Conservation (phyloP, 208 protist species). For the Jaenimonas drosophilae region DNA sequence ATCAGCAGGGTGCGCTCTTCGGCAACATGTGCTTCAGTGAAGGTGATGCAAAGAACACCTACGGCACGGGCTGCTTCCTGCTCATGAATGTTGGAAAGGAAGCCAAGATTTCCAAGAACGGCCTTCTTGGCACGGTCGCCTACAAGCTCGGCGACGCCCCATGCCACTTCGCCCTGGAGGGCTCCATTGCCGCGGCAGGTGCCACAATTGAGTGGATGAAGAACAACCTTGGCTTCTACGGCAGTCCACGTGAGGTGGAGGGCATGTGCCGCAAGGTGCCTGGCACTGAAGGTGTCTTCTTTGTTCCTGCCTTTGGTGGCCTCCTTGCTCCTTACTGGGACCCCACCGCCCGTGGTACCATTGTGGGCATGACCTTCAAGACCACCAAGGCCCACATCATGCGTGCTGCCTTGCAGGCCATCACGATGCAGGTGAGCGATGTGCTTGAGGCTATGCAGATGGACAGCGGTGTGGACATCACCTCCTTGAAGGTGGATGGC, state of each 20-base stretch:
- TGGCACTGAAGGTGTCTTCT: slow-evolving; percentile 84
- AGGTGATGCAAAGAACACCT: slow-evolving; percentile 96
- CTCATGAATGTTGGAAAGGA: slow-evolving; percentile 94
- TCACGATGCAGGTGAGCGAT: slow-evolving; percentile 86
- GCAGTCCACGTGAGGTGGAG: slow-evolving; percentile 49
- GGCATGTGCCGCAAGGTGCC: slow-evolving; percentile 28
- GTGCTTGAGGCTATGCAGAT: slow-evolving; percentile 75
- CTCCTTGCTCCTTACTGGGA: slow-evolving; percentile 97
- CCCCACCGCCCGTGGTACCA: slow-evolving; percentile 87
- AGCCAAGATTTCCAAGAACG: slow-evolving; percentile 74
- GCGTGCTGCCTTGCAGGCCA: slow-evolving; percentile 81
- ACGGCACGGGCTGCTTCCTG: slow-evolving; percentile 98
- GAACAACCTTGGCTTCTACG: slow-evolving; percentile 89
- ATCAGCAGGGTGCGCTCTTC: slow-evolving; percentile 96
- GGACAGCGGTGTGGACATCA: slow-evolving; percentile 62
- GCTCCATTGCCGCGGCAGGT: slow-evolving; percentile 91
- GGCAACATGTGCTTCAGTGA: slow-evolving; percentile 91
- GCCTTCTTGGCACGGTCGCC: slow-evolving; percentile 93
- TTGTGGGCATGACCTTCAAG: slow-evolving; percentile 90
- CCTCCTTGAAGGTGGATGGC: slow-evolving; percentile 91
- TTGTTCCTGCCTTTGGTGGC: slow-evolving; percentile 97
- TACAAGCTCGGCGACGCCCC: slow-evolving; percentile 85
- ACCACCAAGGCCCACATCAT: slow-evolving; percentile 79
- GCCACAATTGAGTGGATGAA: slow-evolving; percentile 91
- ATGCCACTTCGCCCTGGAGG: slow-evolving; percentile 78